Evolutionary conservation across 73 alveolate genomes (phyloP).

Genomic region (Symbiodinium pilosum): DNA sequence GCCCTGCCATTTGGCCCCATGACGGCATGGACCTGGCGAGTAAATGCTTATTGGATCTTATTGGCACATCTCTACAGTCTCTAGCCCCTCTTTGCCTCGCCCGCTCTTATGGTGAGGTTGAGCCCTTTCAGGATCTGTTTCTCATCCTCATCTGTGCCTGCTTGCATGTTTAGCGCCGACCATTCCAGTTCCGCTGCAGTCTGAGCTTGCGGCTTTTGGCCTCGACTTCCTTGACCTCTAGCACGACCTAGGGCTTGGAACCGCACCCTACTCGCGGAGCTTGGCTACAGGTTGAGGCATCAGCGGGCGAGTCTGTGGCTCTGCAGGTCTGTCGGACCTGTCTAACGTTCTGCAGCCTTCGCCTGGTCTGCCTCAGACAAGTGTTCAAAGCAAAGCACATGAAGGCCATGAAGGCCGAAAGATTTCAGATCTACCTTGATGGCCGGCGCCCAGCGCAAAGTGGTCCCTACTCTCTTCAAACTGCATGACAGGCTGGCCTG

Average conservation of each 20-base stretch:
- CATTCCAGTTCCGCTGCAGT: too few species aligned
- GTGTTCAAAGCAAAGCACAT: neutral
- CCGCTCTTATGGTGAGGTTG: constrained; percentile 71
- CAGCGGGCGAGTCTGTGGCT: neutral
- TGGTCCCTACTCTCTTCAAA: neutral
- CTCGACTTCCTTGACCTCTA: constrained; percentile 59
- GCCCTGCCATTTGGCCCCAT: constrained; percentile 89
- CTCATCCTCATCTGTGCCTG: constrained; percentile 94
- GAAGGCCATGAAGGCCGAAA: too few species aligned
- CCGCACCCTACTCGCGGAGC: too few species aligned
- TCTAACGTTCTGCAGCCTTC: constrained; percentile 2
- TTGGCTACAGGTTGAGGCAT: neutral
- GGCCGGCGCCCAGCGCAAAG: too few species aligned
- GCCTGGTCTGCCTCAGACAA: neutral
- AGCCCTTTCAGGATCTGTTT: constrained; percentile 83
- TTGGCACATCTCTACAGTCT: too few species aligned
- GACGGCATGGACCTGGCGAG: constrained; percentile 73
- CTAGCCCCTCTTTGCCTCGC: too few species aligned
- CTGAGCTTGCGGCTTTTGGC: constrained; percentile 26
- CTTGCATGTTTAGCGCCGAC: neutral
- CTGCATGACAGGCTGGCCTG: neutral
- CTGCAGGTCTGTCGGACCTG: neutral
- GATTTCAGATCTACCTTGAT: too few species aligned
- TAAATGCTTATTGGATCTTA: neutral
- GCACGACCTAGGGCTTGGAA: constrained; percentile 21